Percentiles rank a stretch among this genome's conserved stretches.
These are phyloP conservation scores for Mortierella claussenii DNA, from an alignment of 192 early-diverging fungal genomes.

Conservation along the genomic window DNA sequence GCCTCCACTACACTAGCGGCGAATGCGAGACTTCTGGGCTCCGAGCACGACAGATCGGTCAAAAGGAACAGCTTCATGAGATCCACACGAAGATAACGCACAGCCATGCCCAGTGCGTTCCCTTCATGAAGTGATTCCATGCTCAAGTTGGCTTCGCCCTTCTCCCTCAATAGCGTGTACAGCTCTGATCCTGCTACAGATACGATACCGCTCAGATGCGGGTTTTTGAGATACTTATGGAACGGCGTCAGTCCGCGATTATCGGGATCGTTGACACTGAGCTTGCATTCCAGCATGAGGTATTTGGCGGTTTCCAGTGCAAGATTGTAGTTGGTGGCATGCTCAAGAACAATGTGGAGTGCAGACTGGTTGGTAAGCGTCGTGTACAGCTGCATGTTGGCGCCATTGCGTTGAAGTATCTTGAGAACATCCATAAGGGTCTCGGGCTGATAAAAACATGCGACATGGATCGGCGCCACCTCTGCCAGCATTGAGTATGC, in stretches of 20 bases:
- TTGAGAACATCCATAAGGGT: slow-evolving; percentile 35
- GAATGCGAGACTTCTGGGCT: slow-evolving; percentile 31
- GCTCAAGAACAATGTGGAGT: slow-evolving; percentile 44
- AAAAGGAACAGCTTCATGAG: slow-evolving; percentile 43
- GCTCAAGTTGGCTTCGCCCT: slow-evolving; percentile 29
- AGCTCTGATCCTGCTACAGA: slow-evolving; percentile 44
- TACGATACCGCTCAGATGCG: slow-evolving; percentile 30
- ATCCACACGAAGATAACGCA: slow-evolving; percentile 44
- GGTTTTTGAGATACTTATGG: slow-evolving; percentile 52
- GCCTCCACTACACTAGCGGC: slow-evolving; percentile 39
- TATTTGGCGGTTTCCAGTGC: slow-evolving; percentile 28
- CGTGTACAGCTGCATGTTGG: slow-evolving; percentile 38
- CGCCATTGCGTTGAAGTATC: slow-evolving; percentile 39
- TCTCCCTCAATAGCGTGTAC: slow-evolving; percentile 33
- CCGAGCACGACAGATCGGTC: slow-evolving; percentile 41
- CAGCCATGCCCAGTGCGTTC: slow-evolving; percentile 40
- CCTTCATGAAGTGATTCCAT: slow-evolving; percentile 42
- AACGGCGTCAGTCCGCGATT: slow-evolving; percentile 48
- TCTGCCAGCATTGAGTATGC: slow-evolving; percentile 46
- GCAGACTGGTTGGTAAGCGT: slow-evolving; percentile 41
- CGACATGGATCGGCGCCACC: slow-evolving; percentile 39
- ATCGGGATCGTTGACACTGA: slow-evolving; percentile 42
- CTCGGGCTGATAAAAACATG: slow-evolving; percentile 49
- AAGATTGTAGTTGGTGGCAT: slow-evolving; percentile 35
- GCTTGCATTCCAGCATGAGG: slow-evolving; percentile 31